Evolutionary conservation across 164 flowering plant species (phyloP).

Genomic region (Santalum album): DNA sequence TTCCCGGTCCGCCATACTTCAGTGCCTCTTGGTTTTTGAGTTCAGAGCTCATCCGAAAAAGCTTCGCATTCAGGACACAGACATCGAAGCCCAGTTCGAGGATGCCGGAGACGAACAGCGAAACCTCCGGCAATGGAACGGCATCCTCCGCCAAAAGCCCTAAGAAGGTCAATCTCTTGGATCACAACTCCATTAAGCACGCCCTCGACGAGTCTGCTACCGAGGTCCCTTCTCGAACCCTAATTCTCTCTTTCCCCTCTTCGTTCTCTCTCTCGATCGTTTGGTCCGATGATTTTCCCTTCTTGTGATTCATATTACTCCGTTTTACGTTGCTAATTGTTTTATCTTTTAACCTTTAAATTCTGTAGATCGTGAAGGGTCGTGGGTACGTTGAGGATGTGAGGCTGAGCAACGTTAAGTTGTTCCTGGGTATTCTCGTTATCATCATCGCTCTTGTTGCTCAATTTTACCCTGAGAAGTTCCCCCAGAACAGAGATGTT

Average conservation of each 20-base stretch:
- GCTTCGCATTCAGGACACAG: background rate
- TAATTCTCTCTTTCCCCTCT: no score
- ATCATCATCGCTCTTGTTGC: constrained; percentile 74
- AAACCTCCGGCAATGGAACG: background rate
- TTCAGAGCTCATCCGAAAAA: no score
- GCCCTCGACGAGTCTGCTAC: constrained; percentile 77
- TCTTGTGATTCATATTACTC: no score
- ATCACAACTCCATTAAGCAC: constrained; percentile 84
- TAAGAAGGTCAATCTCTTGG: constrained; percentile 76
- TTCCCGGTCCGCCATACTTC: no score
- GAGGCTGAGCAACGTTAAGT: constrained; percentile 65
- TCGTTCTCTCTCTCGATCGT: no score
- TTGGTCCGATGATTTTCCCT: no score
- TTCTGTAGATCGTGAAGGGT: constrained; percentile 54
- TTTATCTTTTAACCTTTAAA: no score
- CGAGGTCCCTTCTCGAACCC: constrained; percentile 49
- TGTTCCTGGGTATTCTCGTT: constrained; percentile 57
- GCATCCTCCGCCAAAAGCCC: constrained; percentile 18
- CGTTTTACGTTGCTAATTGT: no score
- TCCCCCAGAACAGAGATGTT: constrained; percentile 72
- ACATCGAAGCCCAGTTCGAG: background rate
- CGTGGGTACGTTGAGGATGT: constrained; percentile 75
- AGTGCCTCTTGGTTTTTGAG: background rate
- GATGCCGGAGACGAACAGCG: constrained; percentile 1
- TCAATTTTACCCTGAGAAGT: constrained; percentile 91